Evolutionary conservation across 345 rosid species (phyloP).

Genomic region (Linum tenue): DNA sequence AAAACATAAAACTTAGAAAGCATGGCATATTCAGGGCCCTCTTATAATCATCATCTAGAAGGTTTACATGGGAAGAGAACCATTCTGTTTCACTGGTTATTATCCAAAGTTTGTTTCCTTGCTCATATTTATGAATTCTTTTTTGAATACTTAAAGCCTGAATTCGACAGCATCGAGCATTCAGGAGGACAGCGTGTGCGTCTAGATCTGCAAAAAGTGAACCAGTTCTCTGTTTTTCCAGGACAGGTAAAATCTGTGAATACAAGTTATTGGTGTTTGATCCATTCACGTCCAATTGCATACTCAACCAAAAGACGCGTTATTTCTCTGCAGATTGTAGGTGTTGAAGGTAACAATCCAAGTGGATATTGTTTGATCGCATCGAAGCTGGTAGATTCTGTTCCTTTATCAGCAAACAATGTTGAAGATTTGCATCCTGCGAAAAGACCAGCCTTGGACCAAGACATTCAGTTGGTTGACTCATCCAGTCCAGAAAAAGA

Average conservation of each 20-base stretch:
- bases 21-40: background rate
- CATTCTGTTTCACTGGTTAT: no score
- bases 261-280: constrained; percentile 7
- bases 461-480: constrained; percentile 32
- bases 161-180: constrained; percentile 51
- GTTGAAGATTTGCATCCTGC: constrained; percentile 46
- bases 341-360: constrained; percentile 83
- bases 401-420: constrained; percentile 38
- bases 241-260: constrained; percentile 58
- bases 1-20: no score
- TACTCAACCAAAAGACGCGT: constrained; percentile 12
- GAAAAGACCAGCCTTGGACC: constrained; percentile 67
- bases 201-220: constrained; percentile 58
- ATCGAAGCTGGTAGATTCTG: constrained; percentile 54
- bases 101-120: background rate
- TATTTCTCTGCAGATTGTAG: constrained; percentile 58
- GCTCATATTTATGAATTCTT: background rate
- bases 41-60: background rate
- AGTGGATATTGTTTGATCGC: constrained; percentile 91
- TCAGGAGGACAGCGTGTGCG: constrained; percentile 82
- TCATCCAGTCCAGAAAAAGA: constrained; percentile 24
- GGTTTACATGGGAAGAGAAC: background rate
- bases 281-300: constrained; percentile 8
- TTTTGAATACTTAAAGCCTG: background rate
- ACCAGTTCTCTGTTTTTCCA: constrained; percentile 75